Base-by-base conservation (phyloP, 2,329 filamentous ascomycete species). In the Trichoderma atrobrunneum region DNA sequence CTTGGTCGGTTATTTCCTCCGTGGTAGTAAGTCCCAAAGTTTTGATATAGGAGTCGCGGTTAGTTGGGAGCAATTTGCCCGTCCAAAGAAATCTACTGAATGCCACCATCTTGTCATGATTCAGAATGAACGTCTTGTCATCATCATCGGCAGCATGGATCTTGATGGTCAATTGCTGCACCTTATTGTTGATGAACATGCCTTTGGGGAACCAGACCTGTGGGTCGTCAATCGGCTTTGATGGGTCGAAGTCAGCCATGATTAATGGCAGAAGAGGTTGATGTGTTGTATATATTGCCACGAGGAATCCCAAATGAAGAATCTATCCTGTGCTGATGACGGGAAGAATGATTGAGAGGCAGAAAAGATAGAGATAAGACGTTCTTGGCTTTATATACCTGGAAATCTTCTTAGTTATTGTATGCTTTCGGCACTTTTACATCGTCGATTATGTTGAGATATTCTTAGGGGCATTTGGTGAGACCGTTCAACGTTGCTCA, bases 81-180 rank as follows among this genome's bases (percentile, higher is more conserved):
- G 62, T 65, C 62, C 62, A 65, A 48, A 65, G 62, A 12, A 65
- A 65, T 21, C 62, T 54, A 32, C 62, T 51, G 24, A 65, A 30
- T 16, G 62, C 62, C 8, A 51, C 24, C 62, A 65, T 65, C 26
- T 65, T 48, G 62, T 51, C 24, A 14, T 18, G 39, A 8, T 48
- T 51, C 12, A 65, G 26, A 51, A 65, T 65, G 39, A 65, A 65
- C 18, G 43, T 65, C 39, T 65, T 51, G 3, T 39, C 32, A 1
- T 24, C 32, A 18, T 61, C 59, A 26, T 18, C 4, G 7, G 4
- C n/a, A 10, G 5, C 59, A n/a, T 61, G 4, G 3, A 26, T 3
- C 3, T 36, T 36, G 6, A 16, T 34, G 3, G 7, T 61, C n/a
- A 26, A 24, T 30, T 61, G n/a, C 12, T 61, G 32, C 7, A 3